These are phyloP conservation scores for Scheffersomyces spartinae DNA, from an alignment of 805 yeast genomes.

Conservation along the genomic window DNA sequence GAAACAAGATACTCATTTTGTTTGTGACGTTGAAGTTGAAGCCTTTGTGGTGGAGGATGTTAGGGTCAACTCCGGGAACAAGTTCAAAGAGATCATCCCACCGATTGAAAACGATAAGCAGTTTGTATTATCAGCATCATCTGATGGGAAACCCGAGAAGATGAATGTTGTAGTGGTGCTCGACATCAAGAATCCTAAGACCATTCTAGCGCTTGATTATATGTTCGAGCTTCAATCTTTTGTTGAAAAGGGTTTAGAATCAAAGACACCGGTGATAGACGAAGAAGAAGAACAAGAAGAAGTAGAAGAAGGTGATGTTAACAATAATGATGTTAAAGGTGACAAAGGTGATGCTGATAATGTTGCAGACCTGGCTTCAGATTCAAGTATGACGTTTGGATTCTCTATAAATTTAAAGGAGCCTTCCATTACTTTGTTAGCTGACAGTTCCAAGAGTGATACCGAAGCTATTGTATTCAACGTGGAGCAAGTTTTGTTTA, in stretches of 20 bases:
- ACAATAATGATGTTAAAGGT: constrained; percentile 1
- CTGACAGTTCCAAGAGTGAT: constrained; percentile 56
- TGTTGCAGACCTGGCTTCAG: constrained; percentile 2
- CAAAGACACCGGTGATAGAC: constrained; percentile 6
- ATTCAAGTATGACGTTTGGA: constrained; percentile 20
- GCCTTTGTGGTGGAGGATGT: constrained; percentile 74
- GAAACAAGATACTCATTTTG: constrained; percentile 42
- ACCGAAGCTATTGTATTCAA: constrained; percentile 89
- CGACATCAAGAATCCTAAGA: constrained; percentile 69
- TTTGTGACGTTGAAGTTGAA: constrained; percentile 50
- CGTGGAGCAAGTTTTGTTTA: constrained; percentile 62
- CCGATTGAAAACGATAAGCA: constrained; percentile 54
- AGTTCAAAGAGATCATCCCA: constrained; percentile 76
- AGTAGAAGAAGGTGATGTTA: constrained; percentile 3
- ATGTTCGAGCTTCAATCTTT: constrained; percentile 64
- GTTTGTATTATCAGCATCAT: constrained; percentile 43
- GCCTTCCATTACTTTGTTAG: constrained; percentile 67
- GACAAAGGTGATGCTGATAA: constrained; percentile 4
- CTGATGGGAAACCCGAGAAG: constrained; percentile 26
- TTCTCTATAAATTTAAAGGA: constrained; percentile 61
- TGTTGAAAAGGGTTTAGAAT: constrained; percentile 36
- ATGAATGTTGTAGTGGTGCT: constrained; percentile 37
- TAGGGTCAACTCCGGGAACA: constrained; percentile 48
- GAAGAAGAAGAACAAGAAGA: constrained; percentile 9
- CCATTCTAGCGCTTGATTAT: constrained; percentile 79